A percentile compares a stretch with the other conserved stretches of the same genome.
phyloP scores from a whole-genome alignment of 305 asterid species.

The Caryopteris hybrid region DNA sequence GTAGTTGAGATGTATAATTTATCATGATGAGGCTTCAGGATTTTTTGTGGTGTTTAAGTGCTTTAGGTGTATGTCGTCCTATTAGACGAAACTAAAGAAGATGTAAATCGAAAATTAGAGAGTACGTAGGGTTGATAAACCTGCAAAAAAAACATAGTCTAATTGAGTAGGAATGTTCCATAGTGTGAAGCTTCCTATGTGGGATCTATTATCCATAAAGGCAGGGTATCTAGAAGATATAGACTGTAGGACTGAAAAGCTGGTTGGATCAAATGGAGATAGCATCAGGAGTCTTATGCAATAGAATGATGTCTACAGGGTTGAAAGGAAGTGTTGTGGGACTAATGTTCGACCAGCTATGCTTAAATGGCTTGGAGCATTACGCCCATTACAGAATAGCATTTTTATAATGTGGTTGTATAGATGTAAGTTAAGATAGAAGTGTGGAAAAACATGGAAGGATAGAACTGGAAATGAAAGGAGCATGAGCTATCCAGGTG shows the following conservation, averaged over 20 bases:
- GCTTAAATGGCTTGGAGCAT: not conserved
- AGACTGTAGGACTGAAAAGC: not conserved
- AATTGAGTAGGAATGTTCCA: not conserved
- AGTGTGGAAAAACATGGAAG: not conserved
- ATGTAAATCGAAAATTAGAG: not conserved
- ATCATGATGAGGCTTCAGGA: not conserved
- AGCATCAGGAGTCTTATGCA: not conserved
- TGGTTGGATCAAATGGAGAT: not conserved
- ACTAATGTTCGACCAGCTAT: not conserved
- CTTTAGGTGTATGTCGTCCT: not conserved
- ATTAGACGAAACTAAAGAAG: not conserved
- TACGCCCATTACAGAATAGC: not conserved
- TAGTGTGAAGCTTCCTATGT: not conserved
- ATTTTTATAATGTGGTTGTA: too few relatives aligned
- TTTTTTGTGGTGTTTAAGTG: not conserved
- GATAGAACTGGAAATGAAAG: not conserved
- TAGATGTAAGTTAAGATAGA: not conserved
- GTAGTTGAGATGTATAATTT: not conserved
- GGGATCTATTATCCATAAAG: not conserved
- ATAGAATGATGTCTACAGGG: not conserved
- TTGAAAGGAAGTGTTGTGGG: too few relatives aligned
- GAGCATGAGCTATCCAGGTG: not conserved
- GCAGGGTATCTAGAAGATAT: not conserved
- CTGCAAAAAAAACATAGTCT: not conserved
- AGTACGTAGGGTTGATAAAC: not conserved